A percentile compares a stretch with the other conserved stretches of the same genome.
phyloP scores from a whole-genome alignment of 345 rosid species.

The Acer negundo region DNA sequence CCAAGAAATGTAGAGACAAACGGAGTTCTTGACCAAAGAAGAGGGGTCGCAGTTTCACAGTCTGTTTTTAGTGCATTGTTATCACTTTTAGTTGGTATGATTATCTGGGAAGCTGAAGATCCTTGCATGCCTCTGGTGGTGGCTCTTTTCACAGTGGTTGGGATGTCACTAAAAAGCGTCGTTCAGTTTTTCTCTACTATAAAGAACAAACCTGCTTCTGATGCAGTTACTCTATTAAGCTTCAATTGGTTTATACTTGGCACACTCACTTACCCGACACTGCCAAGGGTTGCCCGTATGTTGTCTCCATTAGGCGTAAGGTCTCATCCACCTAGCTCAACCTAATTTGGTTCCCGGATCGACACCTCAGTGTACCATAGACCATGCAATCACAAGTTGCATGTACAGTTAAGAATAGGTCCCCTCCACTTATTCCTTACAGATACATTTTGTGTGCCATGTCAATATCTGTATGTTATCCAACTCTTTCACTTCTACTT shows the following conservation, averaged over 20 bases:
- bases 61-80: constrained; percentile 61
- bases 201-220: constrained; percentile 67
- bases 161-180: constrained; percentile 71
- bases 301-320: constrained; percentile 31
- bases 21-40: constrained; percentile 33
- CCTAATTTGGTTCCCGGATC: neutral
- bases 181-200: constrained; percentile 64
- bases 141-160: constrained; percentile 72
- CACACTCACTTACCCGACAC: constrained; percentile 62
- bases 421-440: neutral
- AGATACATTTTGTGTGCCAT: neutral
- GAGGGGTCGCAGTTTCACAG: constrained; percentile 55
- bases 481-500: neutral
- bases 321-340: constrained; percentile 26
- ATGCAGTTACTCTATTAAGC: constrained; percentile 79
- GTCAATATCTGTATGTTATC: neutral
- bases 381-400: neutral
- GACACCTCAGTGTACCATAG: constrained; percentile 13
- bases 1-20: constrained; percentile 29
- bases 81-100: constrained; percentile 65
- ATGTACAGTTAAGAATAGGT: neutral
- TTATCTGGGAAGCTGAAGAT: constrained; percentile 61
- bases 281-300: constrained; percentile 53
- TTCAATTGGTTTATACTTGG: constrained; percentile 87
- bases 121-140: constrained; percentile 79